Base-by-base conservation (phyloP, 192 early-diverging fungal species). In the Backusella luteola region DNA sequence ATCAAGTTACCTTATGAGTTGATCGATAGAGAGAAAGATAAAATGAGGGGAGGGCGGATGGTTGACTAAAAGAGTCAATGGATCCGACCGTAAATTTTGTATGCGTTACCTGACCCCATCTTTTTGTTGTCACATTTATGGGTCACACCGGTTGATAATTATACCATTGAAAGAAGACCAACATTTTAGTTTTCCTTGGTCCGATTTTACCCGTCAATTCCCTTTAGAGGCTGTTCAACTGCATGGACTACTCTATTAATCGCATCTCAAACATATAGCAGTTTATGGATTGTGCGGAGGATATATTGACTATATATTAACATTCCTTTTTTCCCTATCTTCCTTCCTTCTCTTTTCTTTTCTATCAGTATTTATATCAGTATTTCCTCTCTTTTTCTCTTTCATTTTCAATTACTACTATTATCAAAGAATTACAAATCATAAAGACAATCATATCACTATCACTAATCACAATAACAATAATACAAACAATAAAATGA, bases 171-270 rank as follows among this genome's bases (percentile, higher is more conserved):
- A 63, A 63, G 56, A 39, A 21, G 34, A 38, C 35, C 68, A 35
- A 35, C 68, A 38, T 69, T 69, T 39, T 69, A 23, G 68, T 69
- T 69, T 41, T 69, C 68, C 38, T 38, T 63, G 56, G 39, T 72
- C 71, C 71, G 71, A 72, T 34, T 42, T 72, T 72, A 53, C 71
- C 71, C 71, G 71, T 52, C 44, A 42, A 72, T 52, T 72, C 71
- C 71, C 41, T 72, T 53, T 72, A 69, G 68, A 69, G 68, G 68
- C 9, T 72, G 38, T 29, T 34, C 42, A 42, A 34, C 39, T 72
- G 26, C 71, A 39, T 69, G 67, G 67, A 36, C 67, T 21, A 69
- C 32, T 35, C 15, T 21, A n/a, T 23, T 63, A 63, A 63, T 63
- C 56, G 56, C 56, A 63, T 63, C 56, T 63, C 56, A 63, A 63